Percentiles rank a stretch among this genome's conserved stretches.
phyloP scores from a whole-genome alignment of 2,329 filamentous ascomycete genomes.

The Talaromyces sp. region DNA sequence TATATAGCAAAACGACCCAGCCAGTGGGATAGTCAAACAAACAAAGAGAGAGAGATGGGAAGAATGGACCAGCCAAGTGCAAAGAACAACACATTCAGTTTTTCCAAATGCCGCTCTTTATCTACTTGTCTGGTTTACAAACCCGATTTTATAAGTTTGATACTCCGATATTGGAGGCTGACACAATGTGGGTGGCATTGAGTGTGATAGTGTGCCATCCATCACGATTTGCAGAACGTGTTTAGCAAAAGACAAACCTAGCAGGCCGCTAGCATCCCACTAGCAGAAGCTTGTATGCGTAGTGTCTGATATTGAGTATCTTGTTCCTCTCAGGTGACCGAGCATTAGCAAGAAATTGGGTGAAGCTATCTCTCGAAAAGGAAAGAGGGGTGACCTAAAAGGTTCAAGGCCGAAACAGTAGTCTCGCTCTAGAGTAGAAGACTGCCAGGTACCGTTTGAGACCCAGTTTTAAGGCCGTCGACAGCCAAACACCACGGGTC shows the following conservation, averaged over 20 bases:
- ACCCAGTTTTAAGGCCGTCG: background rate
- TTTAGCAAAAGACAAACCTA: background rate
- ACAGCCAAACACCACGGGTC: constrained; percentile 15
- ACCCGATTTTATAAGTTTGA: background rate
- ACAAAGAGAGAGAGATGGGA: constrained; percentile 4
- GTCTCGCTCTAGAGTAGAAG: constrained; percentile 7
- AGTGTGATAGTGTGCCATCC: background rate
- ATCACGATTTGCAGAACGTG: background rate
- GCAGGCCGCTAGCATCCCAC: background rate
- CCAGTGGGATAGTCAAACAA: constrained; percentile 46
- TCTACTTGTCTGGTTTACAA: constrained; percentile 1
- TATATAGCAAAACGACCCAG: constrained; percentile 46
- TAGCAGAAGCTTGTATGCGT: background rate
- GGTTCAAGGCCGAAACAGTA: constrained; percentile 5
- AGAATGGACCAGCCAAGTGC: constrained; percentile 7
- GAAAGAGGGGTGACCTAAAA: constrained; percentile 7
- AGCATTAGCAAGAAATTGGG: background rate
- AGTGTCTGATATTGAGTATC: background rate
- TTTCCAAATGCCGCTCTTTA: constrained; percentile 5
- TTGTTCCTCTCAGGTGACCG: background rate
- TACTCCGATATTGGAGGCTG: constrained; percentile 1
- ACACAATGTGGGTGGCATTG: constrained; percentile 2
- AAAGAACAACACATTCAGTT: background rate
- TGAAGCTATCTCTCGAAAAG: constrained; percentile 5
- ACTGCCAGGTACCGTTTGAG: constrained; percentile 11